phyloP scores from a whole-genome alignment of 306 rosid genomes.

The Cucurbita argyrosperma region DNA sequence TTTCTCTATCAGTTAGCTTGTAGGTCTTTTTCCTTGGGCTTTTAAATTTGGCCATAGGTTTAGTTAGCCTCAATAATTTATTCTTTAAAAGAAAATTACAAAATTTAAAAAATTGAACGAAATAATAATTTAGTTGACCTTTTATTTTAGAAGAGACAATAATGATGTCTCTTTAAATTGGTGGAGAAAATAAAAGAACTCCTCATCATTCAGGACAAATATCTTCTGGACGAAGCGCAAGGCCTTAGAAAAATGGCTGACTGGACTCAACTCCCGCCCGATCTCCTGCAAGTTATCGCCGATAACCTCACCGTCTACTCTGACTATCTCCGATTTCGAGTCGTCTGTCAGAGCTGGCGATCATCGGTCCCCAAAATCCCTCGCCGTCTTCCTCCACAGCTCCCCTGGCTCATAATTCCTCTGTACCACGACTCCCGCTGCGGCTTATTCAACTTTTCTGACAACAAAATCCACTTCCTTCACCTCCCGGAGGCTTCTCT shows the following conservation, averaged over 20 bases:
- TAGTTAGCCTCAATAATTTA: too few species aligned
- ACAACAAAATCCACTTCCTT: constrained; percentile 33
- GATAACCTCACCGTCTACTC: constrained; percentile 18
- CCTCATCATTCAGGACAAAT: not conserved
- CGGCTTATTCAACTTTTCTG: constrained; percentile 35
- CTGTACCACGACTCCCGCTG: constrained; percentile 16
- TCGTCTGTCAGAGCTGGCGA: constrained; percentile 35
- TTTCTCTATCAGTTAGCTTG: not conserved
- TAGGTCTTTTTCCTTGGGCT: not conserved
- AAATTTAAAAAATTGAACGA: not conserved
- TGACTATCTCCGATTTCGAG: constrained; percentile 42
- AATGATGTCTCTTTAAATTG: too few species aligned
- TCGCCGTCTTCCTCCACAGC: constrained; percentile 47
- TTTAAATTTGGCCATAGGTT: too few species aligned
- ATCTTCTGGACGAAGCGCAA: constrained; percentile 4
- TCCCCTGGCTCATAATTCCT: constrained; percentile 63
- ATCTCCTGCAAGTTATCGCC: constrained; percentile 32
- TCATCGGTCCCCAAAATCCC: constrained; percentile 28
- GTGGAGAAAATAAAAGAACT: too few species aligned
- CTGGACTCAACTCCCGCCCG: constrained; percentile 43
- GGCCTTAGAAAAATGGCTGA: constrained; percentile 8
- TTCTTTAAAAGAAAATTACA: too few species aligned
- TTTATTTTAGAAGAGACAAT: too few species aligned
- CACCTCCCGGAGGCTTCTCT: constrained; percentile 34
- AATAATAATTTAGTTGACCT: not conserved